Evolutionary conservation across 495 filamentous ascomycete species (phyloP).

Genomic region (Usnea hakonensis): DNA sequence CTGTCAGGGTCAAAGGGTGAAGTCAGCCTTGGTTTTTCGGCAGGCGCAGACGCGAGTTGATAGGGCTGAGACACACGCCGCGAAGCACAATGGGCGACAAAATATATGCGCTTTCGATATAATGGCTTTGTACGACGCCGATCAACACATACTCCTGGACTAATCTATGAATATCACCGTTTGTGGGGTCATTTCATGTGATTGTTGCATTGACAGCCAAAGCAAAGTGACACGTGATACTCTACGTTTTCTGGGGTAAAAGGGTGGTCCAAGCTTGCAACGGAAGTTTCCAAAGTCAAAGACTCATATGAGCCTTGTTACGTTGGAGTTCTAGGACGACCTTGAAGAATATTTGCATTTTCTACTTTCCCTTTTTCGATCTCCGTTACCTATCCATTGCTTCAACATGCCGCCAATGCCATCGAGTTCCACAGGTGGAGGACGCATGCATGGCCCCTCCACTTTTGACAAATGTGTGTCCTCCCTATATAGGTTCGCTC

Average conservation of each 20-base stretch:
- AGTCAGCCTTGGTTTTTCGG: constrained; percentile 10
- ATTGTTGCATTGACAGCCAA: neutral
- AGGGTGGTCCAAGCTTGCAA: neutral
- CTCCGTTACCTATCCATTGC: neutral
- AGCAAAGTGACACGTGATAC: neutral
- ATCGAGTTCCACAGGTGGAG: constrained; percentile 32
- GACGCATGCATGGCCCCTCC: constrained; percentile 56
- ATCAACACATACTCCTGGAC: too few species aligned
- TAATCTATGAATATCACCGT: neutral
- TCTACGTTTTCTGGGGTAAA: neutral
- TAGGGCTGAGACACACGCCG: constrained; percentile 10
- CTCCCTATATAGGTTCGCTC: neutral
- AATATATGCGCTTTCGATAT: too few species aligned
- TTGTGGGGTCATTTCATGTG: neutral
- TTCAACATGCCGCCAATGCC: constrained; percentile 61
- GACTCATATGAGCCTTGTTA: too few species aligned
- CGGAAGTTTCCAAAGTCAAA: neutral
- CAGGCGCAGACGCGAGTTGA: constrained; percentile 12
- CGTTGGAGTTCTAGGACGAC: too few species aligned
- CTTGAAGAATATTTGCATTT: neutral
- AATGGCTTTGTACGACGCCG: neutral
- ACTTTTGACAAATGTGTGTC: constrained; percentile 85
- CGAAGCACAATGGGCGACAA: neutral
- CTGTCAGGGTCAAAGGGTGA: constrained; percentile 14
- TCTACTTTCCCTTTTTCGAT: neutral